phyloP scores from a whole-genome alignment of 176 grass and related monocot genomes.

The Carex parvula region DNA sequence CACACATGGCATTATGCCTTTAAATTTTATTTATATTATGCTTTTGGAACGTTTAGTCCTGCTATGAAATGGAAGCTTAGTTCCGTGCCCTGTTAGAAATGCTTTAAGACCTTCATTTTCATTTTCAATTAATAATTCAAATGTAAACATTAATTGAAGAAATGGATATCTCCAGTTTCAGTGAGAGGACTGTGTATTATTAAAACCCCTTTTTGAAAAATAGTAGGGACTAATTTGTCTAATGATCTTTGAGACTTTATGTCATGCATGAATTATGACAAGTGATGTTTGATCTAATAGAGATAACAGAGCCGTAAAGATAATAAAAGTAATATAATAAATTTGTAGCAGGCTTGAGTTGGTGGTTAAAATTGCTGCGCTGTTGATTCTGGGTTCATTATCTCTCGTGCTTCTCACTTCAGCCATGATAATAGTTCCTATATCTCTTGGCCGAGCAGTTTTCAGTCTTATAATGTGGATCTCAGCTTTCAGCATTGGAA shows the following conservation, averaged over 20 bases:
- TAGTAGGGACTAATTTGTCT: background rate
- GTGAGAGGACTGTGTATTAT: background rate
- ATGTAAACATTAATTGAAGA: background rate
- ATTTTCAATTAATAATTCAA: background rate
- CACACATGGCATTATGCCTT: background rate
- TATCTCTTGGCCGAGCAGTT: slow-evolving; percentile 43
- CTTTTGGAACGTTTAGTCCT: background rate
- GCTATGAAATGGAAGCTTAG: background rate
- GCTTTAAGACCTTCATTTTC: background rate
- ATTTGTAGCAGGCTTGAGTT: slow-evolving; percentile 4
- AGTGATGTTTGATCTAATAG: background rate
- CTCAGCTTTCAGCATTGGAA: slow-evolving; percentile 42
- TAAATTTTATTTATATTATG: background rate
- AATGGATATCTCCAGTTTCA: background rate
- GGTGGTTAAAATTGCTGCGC: slow-evolving; percentile 25
- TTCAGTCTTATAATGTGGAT: slow-evolving; percentile 38
- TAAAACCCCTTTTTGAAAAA: background rate
- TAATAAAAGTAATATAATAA: background rate
- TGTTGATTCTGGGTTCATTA: slow-evolving; percentile 35
- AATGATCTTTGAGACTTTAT: background rate
- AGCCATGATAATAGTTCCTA: slow-evolving; percentile 39
- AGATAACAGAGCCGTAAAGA: background rate
- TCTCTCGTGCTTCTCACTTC: slow-evolving; percentile 41
- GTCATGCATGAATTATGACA: background rate
- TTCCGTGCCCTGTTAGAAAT: background rate